Conservation (phyloP, 2,329 filamentous ascomycete species). For the Lecanicillium sp. region DNA sequence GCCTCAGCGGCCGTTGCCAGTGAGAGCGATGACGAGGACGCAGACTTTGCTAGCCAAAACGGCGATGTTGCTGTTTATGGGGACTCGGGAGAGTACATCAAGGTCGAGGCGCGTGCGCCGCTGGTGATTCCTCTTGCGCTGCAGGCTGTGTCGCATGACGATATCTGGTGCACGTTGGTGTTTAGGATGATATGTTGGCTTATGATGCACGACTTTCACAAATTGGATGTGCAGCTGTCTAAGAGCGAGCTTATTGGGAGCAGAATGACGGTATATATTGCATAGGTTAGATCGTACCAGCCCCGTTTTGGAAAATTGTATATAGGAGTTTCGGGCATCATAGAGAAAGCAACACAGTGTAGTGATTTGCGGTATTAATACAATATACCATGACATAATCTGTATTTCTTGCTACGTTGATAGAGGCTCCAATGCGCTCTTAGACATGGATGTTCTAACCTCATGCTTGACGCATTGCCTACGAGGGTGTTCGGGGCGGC, state of each 20-base stretch:
- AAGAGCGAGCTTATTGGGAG: conserved; percentile 47
- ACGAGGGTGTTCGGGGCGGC: too few relatives aligned
- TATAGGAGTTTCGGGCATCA: not conserved
- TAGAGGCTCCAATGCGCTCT: too few relatives aligned
- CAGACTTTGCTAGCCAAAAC: not conserved
- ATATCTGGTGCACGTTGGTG: conserved; percentile 47
- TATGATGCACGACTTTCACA: conserved; percentile 49
- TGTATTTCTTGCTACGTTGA: too few relatives aligned
- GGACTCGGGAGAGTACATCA: conserved; percentile 1
- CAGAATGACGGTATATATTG: conserved; percentile 48
- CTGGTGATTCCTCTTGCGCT: conserved; percentile 12
- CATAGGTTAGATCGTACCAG: conserved; percentile 10
- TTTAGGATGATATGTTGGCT: conserved; percentile 54
- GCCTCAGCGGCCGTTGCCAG: not conserved
- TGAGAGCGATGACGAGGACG: not conserved
- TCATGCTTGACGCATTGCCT: too few relatives aligned
- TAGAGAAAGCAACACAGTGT: too few relatives aligned
- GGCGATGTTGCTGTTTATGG: not conserved
- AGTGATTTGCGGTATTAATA: too few relatives aligned
- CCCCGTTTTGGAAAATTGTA: not conserved
- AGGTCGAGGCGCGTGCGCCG: not conserved
- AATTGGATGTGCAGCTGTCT: conserved; percentile 42
- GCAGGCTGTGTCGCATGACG: conserved; percentile 23
- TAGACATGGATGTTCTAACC: too few relatives aligned
- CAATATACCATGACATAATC: too few relatives aligned